Conservation (phyloP, 768 basidiomycete species). For the Crassisporium funariophilum region DNA sequence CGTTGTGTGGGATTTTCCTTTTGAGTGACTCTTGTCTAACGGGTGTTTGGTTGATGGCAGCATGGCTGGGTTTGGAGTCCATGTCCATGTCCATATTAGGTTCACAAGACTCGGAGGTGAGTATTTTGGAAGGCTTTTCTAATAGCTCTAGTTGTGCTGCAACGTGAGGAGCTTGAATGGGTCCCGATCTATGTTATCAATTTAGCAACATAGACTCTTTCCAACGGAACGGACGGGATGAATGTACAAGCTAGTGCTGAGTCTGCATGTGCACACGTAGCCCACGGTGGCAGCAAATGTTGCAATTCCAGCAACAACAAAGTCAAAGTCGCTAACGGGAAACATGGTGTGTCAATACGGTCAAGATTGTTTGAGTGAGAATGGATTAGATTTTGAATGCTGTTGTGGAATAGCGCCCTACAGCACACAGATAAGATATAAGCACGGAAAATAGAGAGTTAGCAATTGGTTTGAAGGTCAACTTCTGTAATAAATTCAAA, state of each 20-base stretch:
- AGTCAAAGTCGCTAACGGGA: conserved; percentile 54
- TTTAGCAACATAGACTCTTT: too few relatives aligned
- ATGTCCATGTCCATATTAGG: too few relatives aligned
- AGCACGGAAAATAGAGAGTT: too few relatives aligned
- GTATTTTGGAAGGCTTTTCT: neutral
- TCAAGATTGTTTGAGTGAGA: too few relatives aligned
- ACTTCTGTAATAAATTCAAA: too few relatives aligned
- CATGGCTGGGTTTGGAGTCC: too few relatives aligned
- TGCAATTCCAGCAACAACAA: conserved; percentile 57
- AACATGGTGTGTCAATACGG: too few relatives aligned
- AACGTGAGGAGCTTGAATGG: neutral
- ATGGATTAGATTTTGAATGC: conserved; percentile 1
- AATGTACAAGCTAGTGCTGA: conserved; percentile 32
- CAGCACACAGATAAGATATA: conserved; percentile 1
- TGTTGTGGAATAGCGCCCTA: neutral
- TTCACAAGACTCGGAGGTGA: too few relatives aligned
- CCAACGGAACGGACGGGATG: conserved; percentile 5
- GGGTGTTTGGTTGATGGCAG: too few relatives aligned
- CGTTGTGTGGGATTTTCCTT: conserved; percentile 36
- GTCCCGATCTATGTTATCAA: neutral
- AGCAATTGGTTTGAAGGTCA: too few relatives aligned
- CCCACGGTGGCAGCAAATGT: conserved; percentile 63
- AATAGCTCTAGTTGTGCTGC: neutral
- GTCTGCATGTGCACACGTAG: conserved; percentile 54
- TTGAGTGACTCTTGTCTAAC: conserved; percentile 30